Evolutionary conservation across 164 flowering plant genomes (phyloP).

Genomic region (Umbellularia californica): DNA sequence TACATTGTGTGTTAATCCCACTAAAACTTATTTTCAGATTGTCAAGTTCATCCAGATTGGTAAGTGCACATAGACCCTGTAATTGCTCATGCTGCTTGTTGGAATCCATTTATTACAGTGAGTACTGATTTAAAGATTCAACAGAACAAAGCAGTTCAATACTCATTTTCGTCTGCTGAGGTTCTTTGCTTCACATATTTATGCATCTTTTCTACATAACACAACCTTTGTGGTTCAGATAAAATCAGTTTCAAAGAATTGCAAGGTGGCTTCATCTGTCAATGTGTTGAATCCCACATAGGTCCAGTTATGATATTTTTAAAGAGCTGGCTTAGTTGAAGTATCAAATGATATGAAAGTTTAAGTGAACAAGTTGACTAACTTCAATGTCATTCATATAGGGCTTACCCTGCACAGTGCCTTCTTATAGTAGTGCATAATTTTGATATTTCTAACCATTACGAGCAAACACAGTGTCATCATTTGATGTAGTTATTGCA

Average conservation of each 20-base stretch:
- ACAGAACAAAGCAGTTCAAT: background rate
- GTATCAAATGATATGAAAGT: too few species aligned
- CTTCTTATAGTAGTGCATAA: too few species aligned
- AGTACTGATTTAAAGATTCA: background rate
- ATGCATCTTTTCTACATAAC: background rate
- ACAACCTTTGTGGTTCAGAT: background rate
- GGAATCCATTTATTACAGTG: background rate
- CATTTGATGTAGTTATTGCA: too few species aligned
- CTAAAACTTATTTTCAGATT: too few species aligned
- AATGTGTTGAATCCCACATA: too few species aligned
- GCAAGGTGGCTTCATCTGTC: background rate
- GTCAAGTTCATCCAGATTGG: background rate
- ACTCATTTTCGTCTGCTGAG: background rate
- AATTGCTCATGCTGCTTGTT: background rate
- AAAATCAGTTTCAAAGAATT: background rate
- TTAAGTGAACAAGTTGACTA: too few species aligned
- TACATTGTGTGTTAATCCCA: background rate
- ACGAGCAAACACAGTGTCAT: too few species aligned
- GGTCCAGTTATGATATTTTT: too few species aligned
- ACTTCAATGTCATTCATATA: too few species aligned
- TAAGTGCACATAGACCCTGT: background rate
- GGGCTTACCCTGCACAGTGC: too few species aligned
- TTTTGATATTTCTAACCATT: too few species aligned
- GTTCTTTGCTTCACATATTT: background rate
- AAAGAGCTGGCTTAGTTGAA: too few species aligned